Conservation (phyloP, 1,284 basidiomycete genomes). For the Puccinia horiana region DNA sequence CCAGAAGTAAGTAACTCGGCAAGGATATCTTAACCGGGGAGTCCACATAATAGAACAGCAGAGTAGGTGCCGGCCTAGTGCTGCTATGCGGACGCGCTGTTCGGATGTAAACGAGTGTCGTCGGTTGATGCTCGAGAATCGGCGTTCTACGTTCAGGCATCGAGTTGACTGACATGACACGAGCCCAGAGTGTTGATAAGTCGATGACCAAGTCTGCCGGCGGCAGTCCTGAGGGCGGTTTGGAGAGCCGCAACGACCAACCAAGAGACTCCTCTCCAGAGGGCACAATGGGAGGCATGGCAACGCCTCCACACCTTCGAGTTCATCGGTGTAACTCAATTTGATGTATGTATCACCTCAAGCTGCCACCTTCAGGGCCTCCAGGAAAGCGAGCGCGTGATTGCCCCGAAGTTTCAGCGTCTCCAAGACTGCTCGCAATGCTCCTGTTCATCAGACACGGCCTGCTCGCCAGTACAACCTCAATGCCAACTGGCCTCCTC, state of each 20-base stretch:
- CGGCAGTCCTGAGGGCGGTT: not conserved
- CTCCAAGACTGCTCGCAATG: not conserved
- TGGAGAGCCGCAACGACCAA: not conserved
- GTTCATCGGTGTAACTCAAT: not conserved
- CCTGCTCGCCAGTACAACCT: not conserved
- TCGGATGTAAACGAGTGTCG: too few relatives aligned
- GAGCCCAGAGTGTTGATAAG: not conserved
- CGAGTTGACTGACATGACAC: not conserved
- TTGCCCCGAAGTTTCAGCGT: not conserved
- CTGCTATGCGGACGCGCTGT: too few relatives aligned
- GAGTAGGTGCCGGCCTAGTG: too few relatives aligned
- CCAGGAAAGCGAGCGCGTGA: not conserved
- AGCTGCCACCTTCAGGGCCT: not conserved
- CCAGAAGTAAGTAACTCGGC: too few relatives aligned
- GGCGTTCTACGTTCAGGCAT: too few relatives aligned
- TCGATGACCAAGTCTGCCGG: not conserved
- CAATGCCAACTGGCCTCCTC: slow-evolving; percentile 10
- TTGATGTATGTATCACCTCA: slow-evolving; percentile 6
- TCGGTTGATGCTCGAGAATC: too few relatives aligned
- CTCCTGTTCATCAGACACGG: not conserved
- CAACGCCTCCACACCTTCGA: slow-evolving; percentile 19
- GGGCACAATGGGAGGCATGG: slow-evolving; percentile 10
- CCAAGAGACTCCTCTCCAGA: not conserved
- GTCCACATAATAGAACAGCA: too few relatives aligned
- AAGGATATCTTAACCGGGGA: too few relatives aligned